A percentile compares a stretch with the other conserved stretches of the same genome.
Conservation (phyloP, 75 land plant genomes). For the Picea glauca region DNA sequence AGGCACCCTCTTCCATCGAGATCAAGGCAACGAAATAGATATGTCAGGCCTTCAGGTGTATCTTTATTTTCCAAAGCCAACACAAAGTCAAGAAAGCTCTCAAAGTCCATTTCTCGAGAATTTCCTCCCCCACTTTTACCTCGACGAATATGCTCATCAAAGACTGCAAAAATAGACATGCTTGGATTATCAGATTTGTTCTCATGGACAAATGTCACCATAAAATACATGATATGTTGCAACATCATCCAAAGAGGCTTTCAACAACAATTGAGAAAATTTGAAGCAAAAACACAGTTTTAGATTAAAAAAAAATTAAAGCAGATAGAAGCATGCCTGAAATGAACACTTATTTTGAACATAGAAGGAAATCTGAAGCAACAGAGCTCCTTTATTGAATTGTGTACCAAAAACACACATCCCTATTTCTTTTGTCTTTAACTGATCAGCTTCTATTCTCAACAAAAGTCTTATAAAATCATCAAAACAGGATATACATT, state of each 20-base stretch:
- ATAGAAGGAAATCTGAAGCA: neutral
- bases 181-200: neutral
- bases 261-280: neutral
- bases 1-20: slow-evolving; percentile 87
- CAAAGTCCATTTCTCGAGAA: slow-evolving; percentile 98
- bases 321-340: neutral
- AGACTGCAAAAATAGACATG: slow-evolving; percentile 41
- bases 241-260: neutral
- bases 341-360: neutral
- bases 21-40: slow-evolving; percentile 92
- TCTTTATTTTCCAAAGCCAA: slow-evolving; percentile 96
- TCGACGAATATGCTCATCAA: slow-evolving; percentile 96
- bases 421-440: neutral
- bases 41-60: slow-evolving; percentile 95
- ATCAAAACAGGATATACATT: neutral
- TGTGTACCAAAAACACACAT: neutral
- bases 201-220: neutral
- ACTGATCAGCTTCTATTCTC: neutral
- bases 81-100: slow-evolving; percentile 97
- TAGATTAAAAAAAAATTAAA: neutral
- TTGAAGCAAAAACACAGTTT: neutral
- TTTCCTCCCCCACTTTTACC: slow-evolving; percentile 82
- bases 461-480: neutral
- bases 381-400: neutral
- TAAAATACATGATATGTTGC: neutral